Base-by-base conservation (phyloP, 2,329 filamentous ascomycete species). In the Aspergillus sp. region DNA sequence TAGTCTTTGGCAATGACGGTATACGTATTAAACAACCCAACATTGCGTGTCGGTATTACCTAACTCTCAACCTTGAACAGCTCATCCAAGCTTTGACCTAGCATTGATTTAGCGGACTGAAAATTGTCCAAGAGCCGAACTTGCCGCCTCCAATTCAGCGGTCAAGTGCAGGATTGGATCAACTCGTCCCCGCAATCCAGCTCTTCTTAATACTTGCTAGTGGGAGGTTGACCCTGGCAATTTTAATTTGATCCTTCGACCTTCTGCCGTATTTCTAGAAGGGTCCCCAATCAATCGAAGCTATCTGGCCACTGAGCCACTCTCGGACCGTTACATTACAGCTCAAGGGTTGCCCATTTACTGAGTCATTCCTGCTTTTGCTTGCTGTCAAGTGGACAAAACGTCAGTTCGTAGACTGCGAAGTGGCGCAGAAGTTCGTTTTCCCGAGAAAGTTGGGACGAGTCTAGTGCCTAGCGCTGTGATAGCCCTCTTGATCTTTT, bases 251-350 rank as follows among this genome's bases (percentile, higher is more conserved):
- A 45, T 45, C 50, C 50, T 46, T 46, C 51, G 27, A 15, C 12
- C 51, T 53, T 53, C 51, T 46, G 51, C 41, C 30, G 19, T 22
- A 15, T 46, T 51, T 53, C 51, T 19, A 53, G 51, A 53, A 53
- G 41, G 39, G 22, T 34, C 9, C 51, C 50, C 51, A 30, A 39
- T 46, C 6, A 33, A 34, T 37, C 15, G 12, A 22, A 53, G 27
- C 13, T 39, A 46, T 19, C n/a, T 20, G n/a, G 19, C 33, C 37
- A 20, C 27, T 15, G 44, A 30, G 20, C 19, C 12, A 15, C 42
- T 45, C 20, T 11, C 8, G 17, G 19, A 9, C 11, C 12, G 44
- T 46, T 46, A 27, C 44, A 46, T 46, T 37, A 6, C 7, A 24
- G 22, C 22, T 12, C 12, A 27, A 22, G 41, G 19, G 19, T 20